phyloP scores from a whole-genome alignment of 2,329 filamentous ascomycete species.

The Fusarium tupiense region DNA sequence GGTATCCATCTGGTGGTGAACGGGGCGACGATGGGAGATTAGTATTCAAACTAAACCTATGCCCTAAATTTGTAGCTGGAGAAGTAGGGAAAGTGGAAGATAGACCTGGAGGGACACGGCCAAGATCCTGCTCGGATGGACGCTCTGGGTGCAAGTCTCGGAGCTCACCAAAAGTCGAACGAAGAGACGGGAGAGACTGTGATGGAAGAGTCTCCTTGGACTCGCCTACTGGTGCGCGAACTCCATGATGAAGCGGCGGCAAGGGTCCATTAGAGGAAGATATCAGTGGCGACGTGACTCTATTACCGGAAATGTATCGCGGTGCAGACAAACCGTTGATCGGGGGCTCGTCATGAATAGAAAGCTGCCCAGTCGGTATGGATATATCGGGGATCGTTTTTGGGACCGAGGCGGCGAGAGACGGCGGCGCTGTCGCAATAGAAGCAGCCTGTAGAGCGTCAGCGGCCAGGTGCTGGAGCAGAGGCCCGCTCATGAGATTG shows the following conservation, averaged over 20 bases:
- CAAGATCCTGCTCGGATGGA: slow-evolving; percentile 47
- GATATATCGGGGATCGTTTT: slow-evolving; percentile 44
- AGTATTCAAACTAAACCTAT: slow-evolving; percentile 46
- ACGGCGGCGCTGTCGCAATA: slow-evolving; percentile 8
- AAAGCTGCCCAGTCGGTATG: slow-evolving; percentile 45
- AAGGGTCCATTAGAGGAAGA: slow-evolving; percentile 45
- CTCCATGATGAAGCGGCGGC: slow-evolving; percentile 52
- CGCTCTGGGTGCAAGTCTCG: slow-evolving; percentile 45
- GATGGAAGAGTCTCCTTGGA: slow-evolving; percentile 51
- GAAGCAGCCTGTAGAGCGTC: slow-evolving; percentile 46
- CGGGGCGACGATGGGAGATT: slow-evolving; percentile 56
- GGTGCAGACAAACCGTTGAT: background rate
- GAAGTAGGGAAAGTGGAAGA: slow-evolving; percentile 47
- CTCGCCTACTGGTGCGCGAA: slow-evolving; percentile 49
- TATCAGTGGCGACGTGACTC: slow-evolving; percentile 37
- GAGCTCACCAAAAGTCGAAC: slow-evolving; percentile 50
- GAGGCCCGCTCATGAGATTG: slow-evolving; percentile 35
- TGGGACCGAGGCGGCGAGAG: slow-evolving; percentile 19
- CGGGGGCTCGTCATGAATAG: slow-evolving; percentile 48
- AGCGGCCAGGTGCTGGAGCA: slow-evolving; percentile 46
- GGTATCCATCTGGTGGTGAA: slow-evolving; percentile 60
- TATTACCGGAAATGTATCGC: slow-evolving; percentile 12
- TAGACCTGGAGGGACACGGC: slow-evolving; percentile 36
- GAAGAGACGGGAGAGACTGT: slow-evolving; percentile 52
- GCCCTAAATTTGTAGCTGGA: slow-evolving; percentile 42